Percentiles rank a stretch among this genome's conserved stretches.
These are phyloP conservation scores for Fusarium tricinctum DNA, from an alignment of 2,329 filamentous ascomycete genomes.

Conservation along the genomic window DNA sequence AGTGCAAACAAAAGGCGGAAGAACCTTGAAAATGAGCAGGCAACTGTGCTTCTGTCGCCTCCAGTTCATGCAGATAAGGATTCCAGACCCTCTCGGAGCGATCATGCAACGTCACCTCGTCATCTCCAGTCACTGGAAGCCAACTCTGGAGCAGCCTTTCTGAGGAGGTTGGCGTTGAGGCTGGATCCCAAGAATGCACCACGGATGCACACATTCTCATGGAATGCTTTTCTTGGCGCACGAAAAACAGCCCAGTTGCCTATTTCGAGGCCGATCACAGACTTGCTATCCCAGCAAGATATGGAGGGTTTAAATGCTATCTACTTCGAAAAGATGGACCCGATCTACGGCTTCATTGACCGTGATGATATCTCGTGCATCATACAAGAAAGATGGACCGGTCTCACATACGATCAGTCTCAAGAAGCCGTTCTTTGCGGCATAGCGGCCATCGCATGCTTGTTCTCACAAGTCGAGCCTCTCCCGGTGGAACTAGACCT, in stretches of 20 bases:
- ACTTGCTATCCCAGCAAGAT: slow-evolving; percentile 62
- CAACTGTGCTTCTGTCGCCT: slow-evolving; percentile 6
- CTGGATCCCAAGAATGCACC: slow-evolving; percentile 68
- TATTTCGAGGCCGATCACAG: slow-evolving; percentile 57
- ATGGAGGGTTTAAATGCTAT: slow-evolving; percentile 61
- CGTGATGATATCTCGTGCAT: slow-evolving; percentile 50
- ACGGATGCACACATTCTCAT: slow-evolving; percentile 68
- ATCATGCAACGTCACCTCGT: slow-evolving; percentile 37
- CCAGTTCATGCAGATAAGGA: slow-evolving; percentile 15
- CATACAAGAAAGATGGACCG: slow-evolving; percentile 54
- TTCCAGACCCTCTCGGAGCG: not conserved
- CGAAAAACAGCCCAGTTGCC: slow-evolving; percentile 42
- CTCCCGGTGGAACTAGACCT: slow-evolving; percentile 60
- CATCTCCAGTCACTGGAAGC: slow-evolving; percentile 64
- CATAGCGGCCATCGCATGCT: slow-evolving; percentile 66
- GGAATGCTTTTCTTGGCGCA: slow-evolving; percentile 61
- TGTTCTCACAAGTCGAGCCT: slow-evolving; percentile 63
- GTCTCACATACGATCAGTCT: slow-evolving; percentile 31
- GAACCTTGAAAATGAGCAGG: slow-evolving; percentile 1
- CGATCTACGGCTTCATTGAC: slow-evolving; percentile 65
- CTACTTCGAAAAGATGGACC: slow-evolving; percentile 68
- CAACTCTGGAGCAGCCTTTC: slow-evolving; percentile 70
- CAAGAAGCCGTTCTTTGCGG: slow-evolving; percentile 62
- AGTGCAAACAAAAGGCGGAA: slow-evolving; percentile 31
- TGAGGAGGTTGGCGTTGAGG: slow-evolving; percentile 64